A percentile compares a stretch with the other conserved stretches of the same genome.
phyloP scores from a whole-genome alignment of 805 yeast genomes.

The Limtongia smithiae region DNA sequence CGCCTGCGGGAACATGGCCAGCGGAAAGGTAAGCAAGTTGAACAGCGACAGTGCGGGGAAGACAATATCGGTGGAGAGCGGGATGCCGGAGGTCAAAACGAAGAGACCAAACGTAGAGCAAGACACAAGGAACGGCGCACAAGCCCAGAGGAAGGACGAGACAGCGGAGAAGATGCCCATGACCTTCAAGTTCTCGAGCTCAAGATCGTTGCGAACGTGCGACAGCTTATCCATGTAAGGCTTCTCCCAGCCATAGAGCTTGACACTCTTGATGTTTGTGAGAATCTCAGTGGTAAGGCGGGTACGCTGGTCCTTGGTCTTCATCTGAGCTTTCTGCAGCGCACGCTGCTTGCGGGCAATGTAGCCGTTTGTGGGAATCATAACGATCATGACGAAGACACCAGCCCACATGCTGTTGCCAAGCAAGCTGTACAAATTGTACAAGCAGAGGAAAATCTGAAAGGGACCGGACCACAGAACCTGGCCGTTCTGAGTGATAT shows the following conservation, averaged over 20 bases:
- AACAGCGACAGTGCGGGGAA: conserved; percentile 83
- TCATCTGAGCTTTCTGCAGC: conserved; percentile 83
- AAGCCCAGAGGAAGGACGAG: conserved; percentile 70
- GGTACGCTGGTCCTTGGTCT: conserved; percentile 88
- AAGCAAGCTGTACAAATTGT: conserved; percentile 66
- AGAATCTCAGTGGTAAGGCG: conserved; percentile 82
- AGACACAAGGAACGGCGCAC: conserved; percentile 86
- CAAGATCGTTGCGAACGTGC: conserved; percentile 79
- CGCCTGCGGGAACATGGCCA: conserved; percentile 88
- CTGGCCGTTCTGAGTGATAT: conserved; percentile 69
- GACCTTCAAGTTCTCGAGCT: conserved; percentile 68
- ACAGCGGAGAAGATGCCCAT: conserved; percentile 72
- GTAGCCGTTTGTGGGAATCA: conserved; percentile 77
- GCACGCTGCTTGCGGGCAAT: conserved; percentile 64
- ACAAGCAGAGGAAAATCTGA: conserved; percentile 74
- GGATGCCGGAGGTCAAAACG: conserved; percentile 55
- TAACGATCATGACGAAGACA: conserved; percentile 69
- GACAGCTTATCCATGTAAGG: conserved; percentile 74
- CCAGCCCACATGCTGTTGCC: conserved; percentile 94
- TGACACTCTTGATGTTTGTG: conserved; percentile 86
- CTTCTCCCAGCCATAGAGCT: conserved; percentile 92
- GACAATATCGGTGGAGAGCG: conserved; percentile 84
- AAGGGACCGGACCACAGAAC: conserved; percentile 92
- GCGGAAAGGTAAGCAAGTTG: conserved; percentile 84
- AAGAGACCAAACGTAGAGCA: conserved; percentile 85